These are phyloP conservation scores for Saxophila tyrrhenica DNA, from an alignment of 495 filamentous ascomycete species.

Conservation along the genomic window DNA sequence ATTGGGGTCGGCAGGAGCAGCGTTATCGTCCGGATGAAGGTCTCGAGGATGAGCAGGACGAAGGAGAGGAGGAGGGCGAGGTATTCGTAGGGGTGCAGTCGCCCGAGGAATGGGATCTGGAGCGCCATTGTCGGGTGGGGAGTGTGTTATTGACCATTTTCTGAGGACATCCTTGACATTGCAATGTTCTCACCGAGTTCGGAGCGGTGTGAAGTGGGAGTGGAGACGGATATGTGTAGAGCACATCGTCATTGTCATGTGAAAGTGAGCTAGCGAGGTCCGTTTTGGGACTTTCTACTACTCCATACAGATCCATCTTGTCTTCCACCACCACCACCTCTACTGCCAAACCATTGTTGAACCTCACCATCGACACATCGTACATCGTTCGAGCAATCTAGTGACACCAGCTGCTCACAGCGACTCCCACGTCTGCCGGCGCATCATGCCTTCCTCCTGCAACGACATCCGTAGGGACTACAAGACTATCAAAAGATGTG, in stretches of 20 bases:
- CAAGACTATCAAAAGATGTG: not conserved
- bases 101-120: slow-evolving; percentile 65
- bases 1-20: slow-evolving; percentile 72
- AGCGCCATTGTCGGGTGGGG: not conserved
- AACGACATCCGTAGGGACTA: slow-evolving; percentile 74
- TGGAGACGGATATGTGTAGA: not conserved
- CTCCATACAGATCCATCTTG: no score
- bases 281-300: not conserved
- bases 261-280: not conserved
- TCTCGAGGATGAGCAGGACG: slow-evolving; percentile 67
- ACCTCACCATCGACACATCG: not conserved
- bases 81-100: slow-evolving; percentile 71
- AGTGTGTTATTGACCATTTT: not conserved
- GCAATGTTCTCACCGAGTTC: not conserved
- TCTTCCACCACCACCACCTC: not conserved
- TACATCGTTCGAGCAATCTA: not conserved
- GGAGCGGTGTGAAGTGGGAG: not conserved
- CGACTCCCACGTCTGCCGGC: not conserved
- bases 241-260: slow-evolving; percentile 6
- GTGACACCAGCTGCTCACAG: not conserved
- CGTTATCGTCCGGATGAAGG: slow-evolving; percentile 73
- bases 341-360: not conserved
- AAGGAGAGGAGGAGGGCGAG: slow-evolving; percentile 73
- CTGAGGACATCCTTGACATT: slow-evolving; percentile 38
- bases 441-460: slow-evolving; percentile 82